phyloP scores from a whole-genome alignment of 78 protist genomes.

The Carpediemonas membranifera region DNA sequence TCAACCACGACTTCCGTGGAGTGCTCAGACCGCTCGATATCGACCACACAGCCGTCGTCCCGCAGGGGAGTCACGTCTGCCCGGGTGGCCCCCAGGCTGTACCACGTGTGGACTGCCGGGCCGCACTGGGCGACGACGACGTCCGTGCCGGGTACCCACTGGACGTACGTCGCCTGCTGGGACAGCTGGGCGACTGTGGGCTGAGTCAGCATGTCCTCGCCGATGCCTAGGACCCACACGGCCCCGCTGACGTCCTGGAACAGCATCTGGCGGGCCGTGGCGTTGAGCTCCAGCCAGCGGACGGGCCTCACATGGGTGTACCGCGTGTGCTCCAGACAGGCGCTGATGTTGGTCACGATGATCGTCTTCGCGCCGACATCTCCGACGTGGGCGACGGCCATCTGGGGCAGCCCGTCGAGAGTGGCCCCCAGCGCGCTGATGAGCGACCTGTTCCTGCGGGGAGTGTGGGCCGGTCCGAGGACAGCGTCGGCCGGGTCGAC shows the following conservation, averaged over 20 bases:
- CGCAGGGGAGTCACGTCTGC: background rate
- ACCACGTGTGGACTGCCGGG: conserved; percentile 2
- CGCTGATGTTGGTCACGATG: background rate
- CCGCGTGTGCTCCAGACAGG: background rate
- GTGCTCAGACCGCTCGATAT: background rate
- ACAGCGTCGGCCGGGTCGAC: too few relatives aligned
- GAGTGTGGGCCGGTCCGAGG: background rate
- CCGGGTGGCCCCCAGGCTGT: background rate
- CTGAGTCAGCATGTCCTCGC: background rate
- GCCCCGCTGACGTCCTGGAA: background rate
- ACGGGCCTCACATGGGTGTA: background rate
- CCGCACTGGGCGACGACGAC: background rate
- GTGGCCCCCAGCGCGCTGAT: background rate
- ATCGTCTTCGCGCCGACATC: background rate
- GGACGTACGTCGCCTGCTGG: too few relatives aligned
- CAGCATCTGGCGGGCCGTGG: background rate
- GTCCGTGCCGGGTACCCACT: conserved; percentile 13
- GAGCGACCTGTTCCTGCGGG: background rate
- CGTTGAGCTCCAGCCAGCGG: background rate
- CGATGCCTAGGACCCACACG: background rate
- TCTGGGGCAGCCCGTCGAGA: background rate
- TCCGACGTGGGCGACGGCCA: background rate
- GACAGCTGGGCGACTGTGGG: background rate
- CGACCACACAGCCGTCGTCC: background rate
- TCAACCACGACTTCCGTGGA: background rate